Conservation (phyloP, 192 early-diverging fungal species). For the Paraglomus occultum region DNA sequence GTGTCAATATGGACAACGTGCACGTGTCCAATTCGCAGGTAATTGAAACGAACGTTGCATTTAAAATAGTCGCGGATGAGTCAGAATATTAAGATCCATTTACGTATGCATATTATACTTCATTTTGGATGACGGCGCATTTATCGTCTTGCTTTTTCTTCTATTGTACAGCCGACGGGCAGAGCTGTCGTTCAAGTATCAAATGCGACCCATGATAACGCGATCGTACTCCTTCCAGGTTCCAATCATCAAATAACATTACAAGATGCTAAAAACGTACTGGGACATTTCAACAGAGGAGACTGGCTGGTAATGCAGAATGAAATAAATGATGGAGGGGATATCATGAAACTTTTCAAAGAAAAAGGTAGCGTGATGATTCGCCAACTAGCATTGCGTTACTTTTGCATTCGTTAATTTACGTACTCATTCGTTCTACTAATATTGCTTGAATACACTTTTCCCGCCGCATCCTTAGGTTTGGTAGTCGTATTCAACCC, state of each 20-base stretch:
- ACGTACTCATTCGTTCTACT: background rate
- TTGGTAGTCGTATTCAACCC: conserved; percentile 83
- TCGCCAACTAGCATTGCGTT: background rate
- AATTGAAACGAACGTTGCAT: conserved; percentile 5
- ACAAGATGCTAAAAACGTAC: conserved; percentile 46
- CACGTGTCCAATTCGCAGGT: conserved; percentile 50
- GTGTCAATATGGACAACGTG: conserved; percentile 67
- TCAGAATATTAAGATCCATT: background rate
- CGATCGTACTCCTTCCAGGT: conserved; percentile 81
- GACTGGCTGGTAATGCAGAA: conserved; percentile 89
- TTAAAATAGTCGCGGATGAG: background rate
- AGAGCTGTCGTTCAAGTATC: conserved; percentile 86
- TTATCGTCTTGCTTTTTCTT: conserved; percentile 2
- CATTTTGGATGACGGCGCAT: background rate
- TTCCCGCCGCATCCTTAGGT: conserved; percentile 33
- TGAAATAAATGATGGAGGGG: conserved; percentile 70
- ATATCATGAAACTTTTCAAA: conserved; percentile 57
- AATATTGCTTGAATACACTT: background rate
- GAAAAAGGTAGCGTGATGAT: conserved; percentile 40
- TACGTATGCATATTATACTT: background rate
- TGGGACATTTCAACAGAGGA: conserved; percentile 51
- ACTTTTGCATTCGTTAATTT: background rate
- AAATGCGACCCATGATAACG: conserved; percentile 69
- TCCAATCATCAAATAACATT: conserved; percentile 64
- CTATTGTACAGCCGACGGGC: conserved; percentile 59